Conservation (phyloP, 257 asterid genomes). For the Solanum chmielewskii region DNA sequence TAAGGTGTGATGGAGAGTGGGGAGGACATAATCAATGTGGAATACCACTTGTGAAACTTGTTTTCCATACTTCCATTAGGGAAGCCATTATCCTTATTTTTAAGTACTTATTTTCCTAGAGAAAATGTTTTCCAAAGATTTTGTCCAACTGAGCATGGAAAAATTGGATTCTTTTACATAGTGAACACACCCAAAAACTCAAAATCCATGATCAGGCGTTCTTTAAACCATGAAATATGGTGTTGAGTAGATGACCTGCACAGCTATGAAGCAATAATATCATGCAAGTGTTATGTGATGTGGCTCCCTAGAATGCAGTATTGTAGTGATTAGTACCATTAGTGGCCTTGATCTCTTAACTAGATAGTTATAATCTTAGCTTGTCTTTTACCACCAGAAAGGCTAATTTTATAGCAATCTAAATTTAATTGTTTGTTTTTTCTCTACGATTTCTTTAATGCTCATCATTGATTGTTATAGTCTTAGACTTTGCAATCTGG, state of each 20-base stretch:
- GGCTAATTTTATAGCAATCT: neutral
- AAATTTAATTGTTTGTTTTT: neutral
- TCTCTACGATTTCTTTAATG: neutral
- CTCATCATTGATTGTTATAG: neutral
- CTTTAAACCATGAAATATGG: neutral
- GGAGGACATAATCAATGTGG: neutral
- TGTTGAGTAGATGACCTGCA: neutral
- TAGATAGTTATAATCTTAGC: neutral
- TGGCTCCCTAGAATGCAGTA: neutral
- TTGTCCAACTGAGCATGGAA: neutral
- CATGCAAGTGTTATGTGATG: neutral
- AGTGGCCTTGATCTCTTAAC: neutral
- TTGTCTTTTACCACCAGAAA: neutral
- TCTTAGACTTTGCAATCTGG: neutral
- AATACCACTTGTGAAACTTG: neutral
- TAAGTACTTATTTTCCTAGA: neutral
- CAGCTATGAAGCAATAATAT: neutral
- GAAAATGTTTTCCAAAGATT: neutral
- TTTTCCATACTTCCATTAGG: neutral
- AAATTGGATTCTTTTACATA: neutral
- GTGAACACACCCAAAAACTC: neutral
- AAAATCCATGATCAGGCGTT: neutral
- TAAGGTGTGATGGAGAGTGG: neutral
- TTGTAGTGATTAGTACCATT: neutral
- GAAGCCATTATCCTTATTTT: neutral